Evolutionary conservation across 108 stramenopile genomes (phyloP), one percentile per base, ranked within the genome.

Genomic region (Fragilariopsis cylindrus): DNA sequence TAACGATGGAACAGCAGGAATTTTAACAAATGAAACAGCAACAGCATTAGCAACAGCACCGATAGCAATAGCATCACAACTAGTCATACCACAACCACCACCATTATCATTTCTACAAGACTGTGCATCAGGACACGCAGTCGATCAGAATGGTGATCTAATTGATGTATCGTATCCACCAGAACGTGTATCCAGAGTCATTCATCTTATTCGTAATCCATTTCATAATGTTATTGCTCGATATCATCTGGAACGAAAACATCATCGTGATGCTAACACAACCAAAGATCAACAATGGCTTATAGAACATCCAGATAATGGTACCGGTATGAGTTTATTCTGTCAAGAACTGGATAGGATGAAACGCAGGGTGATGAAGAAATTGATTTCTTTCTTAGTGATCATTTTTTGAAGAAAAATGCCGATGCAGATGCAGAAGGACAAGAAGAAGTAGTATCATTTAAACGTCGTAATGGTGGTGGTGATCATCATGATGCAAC

Each of bases 191-290:
- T 64, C 87, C 15, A 79, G 76, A 9, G 77, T 85, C 8, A 80
- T 92, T 41, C 91, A 92, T 73, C 57, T 92, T 42, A 75, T 87
- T 43, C 87, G 91, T 9, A 82, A 89, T 66, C 91, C 91, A 8
- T 82, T 88, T 67, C 73, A 86, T 65, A 92, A 92, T 67, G 67
- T 89, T 52, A 88, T 92, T 44, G 77, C 89, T 9, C 74, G 87
- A 49, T 90, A 82, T 66, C 89, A 92, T 72, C 75, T 87, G 48
- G 83, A 85, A 49, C 54, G 72, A 16, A 63, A 77, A 18, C 66
- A 88, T 60, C 54, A 60, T 30, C 70, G n/a, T 6, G 45, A 64
- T 47, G 67, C 48, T 50, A 52, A 48, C 49, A 65, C 46, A n/a
- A 73, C 56, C 39, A 75, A 79, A 0, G 49, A 60, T 6, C 67